Evolutionary conservation across 179 eudicot species (phyloP).

Genomic region (Camellia oleifera): DNA sequence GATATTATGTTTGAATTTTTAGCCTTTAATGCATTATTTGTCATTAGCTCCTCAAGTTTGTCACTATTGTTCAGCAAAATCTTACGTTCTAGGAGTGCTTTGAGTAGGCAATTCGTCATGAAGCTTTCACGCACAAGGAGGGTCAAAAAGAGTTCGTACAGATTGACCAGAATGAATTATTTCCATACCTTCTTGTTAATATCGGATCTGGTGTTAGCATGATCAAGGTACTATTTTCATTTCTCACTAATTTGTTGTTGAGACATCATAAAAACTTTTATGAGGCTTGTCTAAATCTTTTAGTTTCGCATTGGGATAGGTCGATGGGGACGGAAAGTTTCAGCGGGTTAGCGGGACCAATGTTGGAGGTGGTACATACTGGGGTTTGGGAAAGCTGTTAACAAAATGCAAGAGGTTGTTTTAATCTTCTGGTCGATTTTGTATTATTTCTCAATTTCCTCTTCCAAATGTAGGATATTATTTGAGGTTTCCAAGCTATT

Average conservation of each 20-base stretch:
- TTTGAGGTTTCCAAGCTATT: constrained; percentile 1
- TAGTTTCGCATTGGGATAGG: constrained; percentile 43
- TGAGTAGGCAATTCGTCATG: constrained; percentile 90
- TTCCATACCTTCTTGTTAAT: constrained; percentile 94
- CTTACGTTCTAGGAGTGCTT: constrained; percentile 4
- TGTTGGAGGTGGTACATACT: constrained; percentile 99
- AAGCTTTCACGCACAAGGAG: constrained; percentile 96
- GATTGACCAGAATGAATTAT: constrained; percentile 87
- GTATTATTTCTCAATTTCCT: constrained; percentile 14
- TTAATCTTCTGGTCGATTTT: constrained; percentile 12
- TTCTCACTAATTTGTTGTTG: not conserved
- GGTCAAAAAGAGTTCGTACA: constrained; percentile 95
- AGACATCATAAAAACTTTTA: not conserved
- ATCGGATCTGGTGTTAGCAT: constrained; percentile 99
- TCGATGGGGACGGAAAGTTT: constrained; percentile 91
- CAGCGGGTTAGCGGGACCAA: constrained; percentile 98
- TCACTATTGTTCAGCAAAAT: not conserved
- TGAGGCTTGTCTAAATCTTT: constrained; percentile 10
- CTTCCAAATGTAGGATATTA: constrained; percentile 11
- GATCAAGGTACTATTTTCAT: constrained; percentile 65
- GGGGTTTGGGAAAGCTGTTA: constrained; percentile 92
- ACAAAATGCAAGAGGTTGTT: constrained; percentile 92
- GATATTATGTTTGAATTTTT: not conserved
- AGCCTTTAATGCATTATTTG: not conserved
- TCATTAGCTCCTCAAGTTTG: not conserved